Conservation (phyloP, 768 basidiomycete species). For the Lentinula guzmanii region DNA sequence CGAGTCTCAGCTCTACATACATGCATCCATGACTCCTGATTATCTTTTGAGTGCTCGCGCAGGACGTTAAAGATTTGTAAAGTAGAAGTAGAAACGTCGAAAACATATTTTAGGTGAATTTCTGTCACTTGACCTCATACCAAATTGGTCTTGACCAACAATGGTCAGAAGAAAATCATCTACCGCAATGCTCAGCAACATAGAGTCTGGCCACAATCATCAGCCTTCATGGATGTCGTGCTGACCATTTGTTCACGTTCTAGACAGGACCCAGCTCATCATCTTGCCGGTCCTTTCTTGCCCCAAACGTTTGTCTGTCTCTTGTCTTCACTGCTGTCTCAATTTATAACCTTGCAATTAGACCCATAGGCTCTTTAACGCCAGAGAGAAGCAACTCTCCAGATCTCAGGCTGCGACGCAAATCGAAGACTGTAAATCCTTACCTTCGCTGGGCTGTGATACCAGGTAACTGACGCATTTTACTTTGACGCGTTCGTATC, state of each 20-base stretch:
- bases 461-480: slow-evolving; percentile 13
- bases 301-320: neutral
- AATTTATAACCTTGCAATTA: neutral
- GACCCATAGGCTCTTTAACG: slow-evolving; percentile 6
- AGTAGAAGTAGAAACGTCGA: neutral
- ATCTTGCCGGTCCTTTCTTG: neutral
- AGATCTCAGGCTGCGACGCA: neutral
- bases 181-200: neutral
- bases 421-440: neutral
- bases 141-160: neutral
- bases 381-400: slow-evolving; percentile 2
- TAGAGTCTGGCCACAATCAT: neutral
- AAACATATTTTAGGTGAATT: neutral
- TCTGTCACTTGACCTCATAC: neutral
- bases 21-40: too few relatives aligned
- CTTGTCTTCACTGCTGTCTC: neutral
- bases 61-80: too few relatives aligned
- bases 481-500: neutral
- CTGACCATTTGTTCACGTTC: neutral
- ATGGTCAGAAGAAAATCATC: neutral
- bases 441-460: slow-evolving; percentile 2
- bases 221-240: neutral
- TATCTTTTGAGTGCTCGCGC: too few relatives aligned
- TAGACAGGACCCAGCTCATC: neutral
- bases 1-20: too few relatives aligned